Base-by-base conservation (phyloP, 2,329 filamentous ascomycete genomes). In the Trichoderma sp. region DNA sequence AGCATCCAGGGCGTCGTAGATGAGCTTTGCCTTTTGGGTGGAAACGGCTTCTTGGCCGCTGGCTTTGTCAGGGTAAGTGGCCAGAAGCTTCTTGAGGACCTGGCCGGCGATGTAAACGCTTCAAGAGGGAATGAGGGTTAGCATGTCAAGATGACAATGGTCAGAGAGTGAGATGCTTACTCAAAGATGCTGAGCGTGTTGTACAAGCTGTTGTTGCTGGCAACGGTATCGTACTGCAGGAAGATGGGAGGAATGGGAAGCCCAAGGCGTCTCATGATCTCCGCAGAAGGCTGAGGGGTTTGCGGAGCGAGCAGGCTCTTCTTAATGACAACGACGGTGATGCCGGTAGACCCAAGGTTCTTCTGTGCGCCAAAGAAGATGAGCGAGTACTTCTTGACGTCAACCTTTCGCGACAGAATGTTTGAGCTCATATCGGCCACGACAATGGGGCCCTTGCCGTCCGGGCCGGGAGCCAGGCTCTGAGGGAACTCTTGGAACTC, bases 331-430 rank as follows among this genome's bases (percentile, higher is more conserved):
- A 91, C 90, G 32, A 97, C 91, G 6, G 95, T 96, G 70, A 98
- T 87, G 69, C 95, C 95, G 1, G 95, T 90, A 3, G 87, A 88
- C 32, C 94, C 95, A 13, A 97, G 86, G 81, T 98, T 97, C 87
- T 98, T 97, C 79, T 97, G 95, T 0, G 94, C 94, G 58, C 94
- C 94, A 71, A 94, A 96, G 82, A 97, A 97, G 77, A 98, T 91
- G 73, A 91, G 83, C 1, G 90, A 91, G 80, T 91, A 97, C 77
- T 96, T 94, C 73, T 83, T 84, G 59, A 96, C 86, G 39, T 94
- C 90, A 28, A 97, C 86, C 71, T 85, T 86, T 54, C 93, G 85
- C 58, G 92, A 93, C 63, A 98, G 88, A 77, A 98, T 97, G 80
- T 97, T 98, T 69, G 93, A 97, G 58, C 88, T 91, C 92, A 98